These are phyloP conservation scores for Penstemon barbatus DNA, from an alignment of 257 asterid genomes.

Conservation along the genomic window DNA sequence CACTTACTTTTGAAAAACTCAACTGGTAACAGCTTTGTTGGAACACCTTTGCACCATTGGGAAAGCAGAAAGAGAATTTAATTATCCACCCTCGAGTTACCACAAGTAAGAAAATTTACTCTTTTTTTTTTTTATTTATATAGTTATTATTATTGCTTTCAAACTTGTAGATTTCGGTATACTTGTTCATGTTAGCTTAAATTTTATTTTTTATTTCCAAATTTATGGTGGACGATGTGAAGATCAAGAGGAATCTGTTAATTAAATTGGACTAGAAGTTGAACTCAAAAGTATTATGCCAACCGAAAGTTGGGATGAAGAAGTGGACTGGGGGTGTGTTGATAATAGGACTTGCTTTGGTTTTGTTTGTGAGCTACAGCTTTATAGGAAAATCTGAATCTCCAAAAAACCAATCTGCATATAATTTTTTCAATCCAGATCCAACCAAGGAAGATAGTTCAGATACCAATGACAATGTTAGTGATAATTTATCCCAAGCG, in stretches of 20 bases:
- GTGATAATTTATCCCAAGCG: constrained; percentile 27
- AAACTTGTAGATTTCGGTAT: no score
- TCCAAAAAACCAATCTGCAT: constrained; percentile 56
- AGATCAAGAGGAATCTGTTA: neutral
- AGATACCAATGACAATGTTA: constrained; percentile 22
- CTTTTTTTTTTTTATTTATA: no score
- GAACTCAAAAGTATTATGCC: constrained; percentile 26
- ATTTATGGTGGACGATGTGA: no score
- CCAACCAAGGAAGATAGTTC: constrained; percentile 34
- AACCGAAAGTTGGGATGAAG: constrained; percentile 51
- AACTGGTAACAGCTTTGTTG: no score
- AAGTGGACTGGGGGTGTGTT: constrained; percentile 73
- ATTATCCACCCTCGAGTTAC: no score
- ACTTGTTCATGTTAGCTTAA: no score
- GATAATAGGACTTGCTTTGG: constrained; percentile 51
- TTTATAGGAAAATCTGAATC: constrained; percentile 44
- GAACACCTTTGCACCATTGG: no score
- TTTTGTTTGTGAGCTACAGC: constrained; percentile 55
- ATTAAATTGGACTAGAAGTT: neutral
- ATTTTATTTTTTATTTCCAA: no score
- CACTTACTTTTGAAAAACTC: no score
- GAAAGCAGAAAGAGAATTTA: no score
- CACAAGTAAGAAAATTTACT: no score
- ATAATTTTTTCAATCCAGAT: constrained; percentile 65
- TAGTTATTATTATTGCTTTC: no score